Base-by-base conservation (phyloP, 1,139 yeast genomes). In the Candida buenavistaensis region DNA sequence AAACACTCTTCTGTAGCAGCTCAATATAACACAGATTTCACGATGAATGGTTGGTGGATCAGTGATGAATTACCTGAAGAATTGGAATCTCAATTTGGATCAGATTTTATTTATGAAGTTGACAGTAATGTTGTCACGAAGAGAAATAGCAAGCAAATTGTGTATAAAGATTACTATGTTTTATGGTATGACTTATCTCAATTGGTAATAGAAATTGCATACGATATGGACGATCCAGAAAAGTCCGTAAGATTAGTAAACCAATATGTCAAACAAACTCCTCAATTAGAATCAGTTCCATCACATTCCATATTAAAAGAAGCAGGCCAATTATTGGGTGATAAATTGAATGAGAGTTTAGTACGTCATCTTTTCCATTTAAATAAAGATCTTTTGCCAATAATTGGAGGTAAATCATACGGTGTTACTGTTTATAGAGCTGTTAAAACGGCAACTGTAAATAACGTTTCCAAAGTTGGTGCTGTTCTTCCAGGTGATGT, bases 401-500 rank as follows among this genome's bases (percentile, higher is more conserved):
- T 86, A 1, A 73, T 87, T 35, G 95, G 87, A 0, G 59, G 64
- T 31, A 77, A 82, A 47, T 74, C 88, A 1, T 86, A 64, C 57
- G 97, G 97, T 26, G 83, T 78, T 0, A 68, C 81, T 2, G 68
- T 90, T 31, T 87, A 84, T 57, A 66, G 71, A 48, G 63, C 57
- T 40, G 41, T 47, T 36, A 62, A 59, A 46, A 62, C 61, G 39
- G 68, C 75, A 32, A 80, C 80, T 26, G 75, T 80, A 6, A 22
- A 22, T 10, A 22, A 22, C 12, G 7, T 12, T 10, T 67, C 72
- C 14, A 77, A 75, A 45, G 49, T 64, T 21, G 92, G 80, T 37
- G 86, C 80, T 30, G 75, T 88, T 38, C 72, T 75, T 33, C 81
- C 94, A 0, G 98, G 98, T 39, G 97, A 92, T 55, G 69, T 92